A percentile compares a stretch with the other conserved stretches of the same genome.
These are phyloP conservation scores for Pseudofabraea citricarpa DNA, from an alignment of 2,329 filamentous ascomycete species.

Conservation along the genomic window DNA sequence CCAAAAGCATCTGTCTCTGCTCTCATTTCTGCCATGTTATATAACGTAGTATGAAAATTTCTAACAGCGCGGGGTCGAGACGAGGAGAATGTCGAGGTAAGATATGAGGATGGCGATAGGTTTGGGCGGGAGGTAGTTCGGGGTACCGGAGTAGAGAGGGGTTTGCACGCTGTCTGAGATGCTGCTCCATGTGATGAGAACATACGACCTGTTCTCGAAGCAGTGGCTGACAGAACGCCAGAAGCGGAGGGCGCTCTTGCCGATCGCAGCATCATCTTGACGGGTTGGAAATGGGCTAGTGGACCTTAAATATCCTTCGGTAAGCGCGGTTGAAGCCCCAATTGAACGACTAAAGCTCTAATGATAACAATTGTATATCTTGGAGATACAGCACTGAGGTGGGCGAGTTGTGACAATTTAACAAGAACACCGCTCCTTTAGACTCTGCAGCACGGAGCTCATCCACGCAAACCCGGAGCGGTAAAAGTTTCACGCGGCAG, in stretches of 20 bases:
- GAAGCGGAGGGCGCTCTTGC: constrained; percentile 17
- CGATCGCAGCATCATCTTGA: constrained; percentile 20
- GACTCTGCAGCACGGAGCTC: no score
- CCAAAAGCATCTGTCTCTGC: constrained; percentile 97
- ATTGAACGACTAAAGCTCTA: no score
- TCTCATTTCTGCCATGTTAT: constrained; percentile 50
- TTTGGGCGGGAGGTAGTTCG: constrained; percentile 5
- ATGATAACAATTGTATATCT: no score
- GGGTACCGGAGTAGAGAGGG: constrained; percentile 5
- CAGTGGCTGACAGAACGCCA: constrained; percentile 18
- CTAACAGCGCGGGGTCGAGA: constrained; percentile 18
- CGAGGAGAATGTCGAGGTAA: constrained; percentile 5
- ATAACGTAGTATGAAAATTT: constrained; percentile 25
- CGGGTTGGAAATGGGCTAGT: no score
- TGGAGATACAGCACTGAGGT: no score
- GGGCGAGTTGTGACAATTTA: no score
- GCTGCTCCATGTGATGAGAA: constrained; percentile 9
- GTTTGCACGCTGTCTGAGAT: constrained; percentile 7
- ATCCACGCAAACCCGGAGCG: no score
- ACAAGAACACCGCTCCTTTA: no score
- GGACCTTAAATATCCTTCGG: no score
- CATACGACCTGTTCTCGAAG: constrained; percentile 15
- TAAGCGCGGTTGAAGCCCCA: no score
- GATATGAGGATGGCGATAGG: constrained; percentile 7
- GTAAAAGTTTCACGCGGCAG: not conserved